Base-by-base conservation (phyloP, 306 rosid genomes). In the Fagus crenata region DNA sequence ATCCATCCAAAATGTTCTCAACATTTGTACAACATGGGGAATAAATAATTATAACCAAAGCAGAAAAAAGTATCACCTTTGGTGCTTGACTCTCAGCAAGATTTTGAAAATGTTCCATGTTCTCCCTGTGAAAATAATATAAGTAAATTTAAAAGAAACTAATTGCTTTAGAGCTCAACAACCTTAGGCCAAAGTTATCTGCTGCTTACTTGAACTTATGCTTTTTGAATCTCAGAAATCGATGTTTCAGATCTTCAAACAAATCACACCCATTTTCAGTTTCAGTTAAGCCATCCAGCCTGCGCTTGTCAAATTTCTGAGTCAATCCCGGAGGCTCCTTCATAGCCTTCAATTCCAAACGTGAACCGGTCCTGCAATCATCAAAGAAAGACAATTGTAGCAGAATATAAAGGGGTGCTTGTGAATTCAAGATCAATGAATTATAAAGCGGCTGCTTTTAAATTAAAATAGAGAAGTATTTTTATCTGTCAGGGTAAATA, bases 41-140 rank as follows among this genome's bases (percentile, higher is more conserved):
- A 67, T 7, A 37, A 60, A 77, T 55, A 76, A 67, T 56, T 33
- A 14, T 12, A 42, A 63, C 22, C 37, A 73, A 75, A 67, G 6
- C 37, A 73, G 35, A 13, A 65, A 33, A 17, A 43, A 71, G 58
- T 69, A 69, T 65, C 77, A 92, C 99, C 92, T 95, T 92, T 53
- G 99, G 99, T 36, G 83, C 87, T 91, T 95, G 99, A 84, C 58
- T 86, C 73, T 85, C 75, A 7, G 97, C 92, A 60, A 95, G 99
- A 75, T 81, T 80, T 81, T 89, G 87, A 81, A 84, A 95, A 80
- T 86, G 91, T 54, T 91, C 93, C 35, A 77, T 37, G 56, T 89
- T 87, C 82, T 73, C 80, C 92, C 97, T 95, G 81, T 78, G 33
- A 70, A 81, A 36, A 69, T 40, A 84, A 77, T 78, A 55, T 67